Conservation (phyloP, 352 stramenopile species). For the Elongisporangium prolatum region DNA sequence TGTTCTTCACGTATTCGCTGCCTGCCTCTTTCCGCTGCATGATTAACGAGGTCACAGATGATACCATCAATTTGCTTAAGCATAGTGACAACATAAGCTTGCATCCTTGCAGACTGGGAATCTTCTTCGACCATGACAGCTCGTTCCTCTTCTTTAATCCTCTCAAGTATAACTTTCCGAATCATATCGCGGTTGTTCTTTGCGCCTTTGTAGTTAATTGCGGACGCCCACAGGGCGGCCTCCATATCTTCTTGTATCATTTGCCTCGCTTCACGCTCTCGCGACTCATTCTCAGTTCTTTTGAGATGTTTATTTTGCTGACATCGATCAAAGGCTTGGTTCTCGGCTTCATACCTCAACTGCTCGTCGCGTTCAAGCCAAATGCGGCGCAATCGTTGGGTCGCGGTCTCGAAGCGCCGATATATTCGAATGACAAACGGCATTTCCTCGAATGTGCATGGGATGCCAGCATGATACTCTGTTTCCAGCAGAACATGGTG, state of each 20-base stretch:
- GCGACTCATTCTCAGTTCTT: neutral
- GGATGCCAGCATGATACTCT: conserved; percentile 12
- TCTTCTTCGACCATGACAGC: conserved; percentile 3
- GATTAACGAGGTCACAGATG: neutral
- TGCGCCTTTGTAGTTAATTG: neutral
- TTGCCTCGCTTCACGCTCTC: conserved; percentile 1
- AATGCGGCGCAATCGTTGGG: conserved; percentile 9
- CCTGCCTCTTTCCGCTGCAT: neutral
- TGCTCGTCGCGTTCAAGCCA: conserved; percentile 7
- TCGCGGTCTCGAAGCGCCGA: conserved; percentile 11
- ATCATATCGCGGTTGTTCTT: neutral
- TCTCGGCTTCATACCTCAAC: neutral
- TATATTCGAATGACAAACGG: conserved; percentile 20
- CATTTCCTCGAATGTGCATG: conserved; percentile 4
- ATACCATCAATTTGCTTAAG: neutral
- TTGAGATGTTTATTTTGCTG: conserved; percentile 2
- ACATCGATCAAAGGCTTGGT: neutral
- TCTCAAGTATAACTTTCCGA: neutral
- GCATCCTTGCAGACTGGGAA: neutral
- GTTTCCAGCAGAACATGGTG: conserved; percentile 6
- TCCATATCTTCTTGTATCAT: conserved; percentile 9
- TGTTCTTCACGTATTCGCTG: neutral
- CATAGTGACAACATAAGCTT: neutral
- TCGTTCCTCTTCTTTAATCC: conserved; percentile 3
- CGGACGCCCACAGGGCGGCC: neutral